A percentile compares a stretch with the other conserved stretches of the same genome.
Conservation (phyloP, 306 rosid genomes). For the Abrus pulchellus region DNA sequence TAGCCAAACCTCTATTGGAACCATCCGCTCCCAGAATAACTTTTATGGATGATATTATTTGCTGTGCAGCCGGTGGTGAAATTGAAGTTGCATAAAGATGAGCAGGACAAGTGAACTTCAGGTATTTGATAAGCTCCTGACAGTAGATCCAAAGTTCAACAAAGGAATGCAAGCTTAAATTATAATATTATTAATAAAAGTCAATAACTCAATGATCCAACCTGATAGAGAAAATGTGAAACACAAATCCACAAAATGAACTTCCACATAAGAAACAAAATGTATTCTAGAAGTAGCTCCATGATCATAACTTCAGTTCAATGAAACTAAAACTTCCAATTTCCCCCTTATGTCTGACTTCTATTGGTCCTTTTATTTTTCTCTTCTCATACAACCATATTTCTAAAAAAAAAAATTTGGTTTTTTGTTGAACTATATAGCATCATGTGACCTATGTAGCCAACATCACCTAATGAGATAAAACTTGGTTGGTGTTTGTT, state of each 20-base stretch:
- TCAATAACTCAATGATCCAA: not conserved
- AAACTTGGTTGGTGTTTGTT: not conserved
- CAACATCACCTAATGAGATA: no score
- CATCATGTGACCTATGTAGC: no score
- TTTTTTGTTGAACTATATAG: no score
- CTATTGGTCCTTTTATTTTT: slow-evolving; percentile 5
- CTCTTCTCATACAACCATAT: not conserved
- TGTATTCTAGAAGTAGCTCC: not conserved
- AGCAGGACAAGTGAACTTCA: slow-evolving; percentile 89
- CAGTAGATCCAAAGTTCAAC: slow-evolving; percentile 31
- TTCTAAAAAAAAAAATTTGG: no score
- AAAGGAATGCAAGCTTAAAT: slow-evolving; percentile 29
- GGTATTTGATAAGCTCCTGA: slow-evolving; percentile 81
- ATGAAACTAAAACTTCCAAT: not conserved
- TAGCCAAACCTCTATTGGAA: slow-evolving; percentile 75
- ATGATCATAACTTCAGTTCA: slow-evolving; percentile 12
- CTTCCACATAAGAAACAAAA: slow-evolving; percentile 5
- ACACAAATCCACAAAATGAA: slow-evolving; percentile 14
- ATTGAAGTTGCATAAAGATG: slow-evolving; percentile 92
- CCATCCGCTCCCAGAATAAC: slow-evolving; percentile 97
- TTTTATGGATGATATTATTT: slow-evolving; percentile 81
- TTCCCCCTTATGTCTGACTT: not conserved
- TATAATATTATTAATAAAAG: no score
- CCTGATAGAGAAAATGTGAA: slow-evolving; percentile 22
- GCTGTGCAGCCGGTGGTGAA: slow-evolving; percentile 96